Evolutionary conservation across 495 filamentous ascomycete genomes (phyloP), one percentile per base, ranked within the genome.

Genomic region (Podospora didyma): DNA sequence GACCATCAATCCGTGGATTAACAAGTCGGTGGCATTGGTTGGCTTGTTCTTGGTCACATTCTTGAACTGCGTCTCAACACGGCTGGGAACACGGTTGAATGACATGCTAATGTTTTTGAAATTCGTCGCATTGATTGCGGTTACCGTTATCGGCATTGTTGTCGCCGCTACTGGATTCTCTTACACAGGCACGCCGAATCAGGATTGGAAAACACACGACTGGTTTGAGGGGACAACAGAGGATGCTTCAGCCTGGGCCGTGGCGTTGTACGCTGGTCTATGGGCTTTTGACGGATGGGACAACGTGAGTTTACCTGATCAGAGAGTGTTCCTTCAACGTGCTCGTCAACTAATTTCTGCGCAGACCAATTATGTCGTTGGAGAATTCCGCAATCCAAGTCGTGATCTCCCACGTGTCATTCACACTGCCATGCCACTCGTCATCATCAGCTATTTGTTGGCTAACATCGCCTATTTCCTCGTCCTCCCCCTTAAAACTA

Each of bases 251-350:
- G 85, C 83, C 59, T 95, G 89, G 86, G 92, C 92, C 16, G 89
- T 97, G 50, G 94, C 94, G 3, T 69, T 98, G 55, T 98, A 98
- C 70, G 93, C 91, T 23, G 94, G 94, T 10, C 78, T 98, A 2
- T 98, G 94, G 94, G 94, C 94, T 2, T 98, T 93, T 73, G 94
- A 98, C 65, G 94, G 94, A 19, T 98, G 94, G 94, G 94, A 98
- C 67, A 98, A 98, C 71, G 92, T 94, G 72, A 75, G 88, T 77
- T 58, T 56, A 54, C 11, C 37, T 46, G 20, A 23, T 17, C 55
- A 3, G 22, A 55, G 34, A 20, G 23, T 26, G 42, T 21, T 52
- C 2, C 3, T n/a, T 35, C 23, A 3, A 20, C 46, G 4, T 16
- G 19, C 20, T 46, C 46, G 46, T 41, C 23, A 45, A 63, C 65